Evolutionary conservation across 192 early-diverging fungal species (phyloP), one percentile per base, ranked within the genome.

Genomic region (Entomortierella parvispora): DNA sequence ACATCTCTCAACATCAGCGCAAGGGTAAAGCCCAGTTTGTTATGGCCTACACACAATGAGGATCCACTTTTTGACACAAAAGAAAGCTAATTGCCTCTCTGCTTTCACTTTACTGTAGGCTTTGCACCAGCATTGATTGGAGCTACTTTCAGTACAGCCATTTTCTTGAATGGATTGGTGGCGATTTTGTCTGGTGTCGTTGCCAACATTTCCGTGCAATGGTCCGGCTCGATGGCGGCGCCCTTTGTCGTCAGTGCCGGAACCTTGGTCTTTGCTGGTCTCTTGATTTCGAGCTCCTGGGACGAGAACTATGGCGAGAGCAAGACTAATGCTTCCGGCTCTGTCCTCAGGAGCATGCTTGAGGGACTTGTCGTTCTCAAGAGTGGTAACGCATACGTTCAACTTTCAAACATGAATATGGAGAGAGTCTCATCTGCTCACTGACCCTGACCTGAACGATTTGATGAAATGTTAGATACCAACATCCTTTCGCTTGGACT

Each of bases 291-390:
- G 1, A 52, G 56, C 9, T 81, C 83, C 14, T 94, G 93, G 93
- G 72, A 65, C 17, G 93, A 94, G 48, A 94, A 94, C 65, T 94
- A 90, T 80, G 93, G 93, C 32, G 79, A 81, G 53, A 69, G 62
- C 59, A 69, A 65, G 37, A 69, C 66, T 28, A 68, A 81, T 18
- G 55, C 58, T 26, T 40, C 57, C 5, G 66, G 65, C 25, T 72
- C 57, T 49, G 62, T 69, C 12, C 34, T 77, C 26, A 61, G 59
- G 74, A 77, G 55, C 62, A 75, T 80, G 60, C 40, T 72, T 20
- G 64, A 80, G 53, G 79, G 69, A 50, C 47, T 80, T 8, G 51
- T 68, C 48, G 59, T 80, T 12, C 60, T 80, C 57, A 80, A 72
- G 65, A 74, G 33, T 40, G 79, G 76, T 79, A 78, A 25, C 18